Base-by-base conservation (phyloP, 1,284 basidiomycete species). In the Apiotrichum siamense region DNA sequence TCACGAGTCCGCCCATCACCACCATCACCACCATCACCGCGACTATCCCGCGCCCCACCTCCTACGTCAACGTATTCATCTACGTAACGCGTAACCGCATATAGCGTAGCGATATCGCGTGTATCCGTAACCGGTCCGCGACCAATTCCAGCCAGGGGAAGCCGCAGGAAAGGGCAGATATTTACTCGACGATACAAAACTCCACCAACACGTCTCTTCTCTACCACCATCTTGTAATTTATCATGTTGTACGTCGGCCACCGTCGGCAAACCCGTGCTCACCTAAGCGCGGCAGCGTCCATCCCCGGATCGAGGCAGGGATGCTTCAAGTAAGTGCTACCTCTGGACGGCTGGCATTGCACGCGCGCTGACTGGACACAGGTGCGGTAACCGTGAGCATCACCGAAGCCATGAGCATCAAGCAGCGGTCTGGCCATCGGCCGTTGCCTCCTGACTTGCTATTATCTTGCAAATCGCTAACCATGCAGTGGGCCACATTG, bases 401-500 rank as follows among this genome's bases (percentile, higher is more conserved):
- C 6, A 17, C 33, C n/a, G 29, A 15, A 15, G 29, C 29, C 9
- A 31, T 15, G 15, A 31, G 29, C 29, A n/a, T n/a, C n/a, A n/a
- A n/a, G n/a, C n/a, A n/a, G n/a, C n/a, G n/a, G n/a, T n/a, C n/a
- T n/a, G n/a, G n/a, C n/a, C n/a, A n/a, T n/a, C n/a, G n/a, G n/a
- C n/a, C n/a, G n/a, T n/a, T n/a, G n/a, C n/a, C n/a, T n/a, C n/a
- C n/a, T n/a, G n/a, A n/a, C n/a, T n/a, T n/a, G n/a, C n/a, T n/a
- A n/a, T n/a, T n/a, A n/a, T n/a, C n/a, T n/a, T n/a, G n/a, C 11
- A 31, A 31, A 31, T 31, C 15, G 29, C 20, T 32, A 12, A 17
- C 40, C 27, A 7, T 24, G 1, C 54, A 72, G 88, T 91, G 67
- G 89, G 88, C 46, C 89, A 92, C 75, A 86, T 91, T 66, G 89